A percentile compares a stretch with the other conserved stretches of the same genome.
Conservation (phyloP, 2,329 filamentous ascomycete genomes). For the Neofusicoccum cordaticola region DNA sequence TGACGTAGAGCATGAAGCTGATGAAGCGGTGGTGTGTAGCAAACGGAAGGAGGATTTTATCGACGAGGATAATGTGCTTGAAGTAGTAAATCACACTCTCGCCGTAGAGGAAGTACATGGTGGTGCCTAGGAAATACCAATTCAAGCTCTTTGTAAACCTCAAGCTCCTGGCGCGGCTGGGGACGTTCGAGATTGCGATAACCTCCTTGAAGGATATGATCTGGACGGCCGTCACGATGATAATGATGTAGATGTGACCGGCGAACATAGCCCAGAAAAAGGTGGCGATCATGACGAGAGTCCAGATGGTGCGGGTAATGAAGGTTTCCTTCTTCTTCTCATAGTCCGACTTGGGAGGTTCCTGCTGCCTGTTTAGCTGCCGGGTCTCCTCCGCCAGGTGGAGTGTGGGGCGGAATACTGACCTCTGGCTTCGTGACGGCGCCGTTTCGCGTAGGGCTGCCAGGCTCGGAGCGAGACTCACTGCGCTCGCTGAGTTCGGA, state of each 20-base stretch:
- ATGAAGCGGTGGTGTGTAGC: conserved; percentile 98
- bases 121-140: conserved; percentile 98
- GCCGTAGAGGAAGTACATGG: conserved; percentile 99
- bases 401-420: not conserved
- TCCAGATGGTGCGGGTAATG: conserved; percentile 95
- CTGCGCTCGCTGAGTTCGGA: conserved; percentile 69
- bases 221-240: conserved; percentile 87
- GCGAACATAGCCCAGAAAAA: conserved; percentile 94
- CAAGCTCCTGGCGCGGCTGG: conserved; percentile 83
- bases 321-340: conserved; percentile 99
- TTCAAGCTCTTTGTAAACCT: conserved; percentile 94
- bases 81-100: conserved; percentile 99
- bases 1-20: conserved; percentile 96
- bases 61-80: conserved; percentile 95
- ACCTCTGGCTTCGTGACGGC: conserved; percentile 25
- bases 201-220: conserved; percentile 99
- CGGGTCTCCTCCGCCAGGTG: not conserved
- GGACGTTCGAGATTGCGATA: conserved; percentile 94
- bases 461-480: conserved; percentile 54
- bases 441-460: conserved; percentile 51
- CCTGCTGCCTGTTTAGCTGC: conserved; percentile 23
- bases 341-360: conserved; percentile 64
- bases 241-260: conserved; percentile 95
- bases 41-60: conserved; percentile 86
- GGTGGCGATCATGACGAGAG: conserved; percentile 89